Evolutionary conservation across 257 asterid species (phyloP), one percentile per base, ranked within the genome.

Genomic region (Nicotiana tabacum): DNA sequence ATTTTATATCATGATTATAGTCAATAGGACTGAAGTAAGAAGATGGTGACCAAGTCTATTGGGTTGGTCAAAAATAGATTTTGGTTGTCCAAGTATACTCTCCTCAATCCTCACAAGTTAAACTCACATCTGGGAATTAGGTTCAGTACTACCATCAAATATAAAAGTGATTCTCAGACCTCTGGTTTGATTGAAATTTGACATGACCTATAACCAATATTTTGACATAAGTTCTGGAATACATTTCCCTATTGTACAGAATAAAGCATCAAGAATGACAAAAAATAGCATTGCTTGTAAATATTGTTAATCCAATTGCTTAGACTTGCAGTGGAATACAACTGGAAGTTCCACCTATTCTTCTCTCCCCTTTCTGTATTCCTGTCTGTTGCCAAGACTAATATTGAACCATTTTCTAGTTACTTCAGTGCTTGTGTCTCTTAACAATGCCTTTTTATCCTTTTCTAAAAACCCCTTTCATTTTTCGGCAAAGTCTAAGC

Each of bases 1-100:
- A 88, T 81, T 81, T 83, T 62, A 29, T 57, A 64, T 85, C 27
- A 62, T 72, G 53, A 68, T 3, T 77, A 4, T 65, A 9, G 60
- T 81, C 32, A 48, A 33, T 77, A 77, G 39, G 10, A n/a, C 39
- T 51, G 30, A 48, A 46, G 66, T 46, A 7, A 11, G 58, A 53
- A 53, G 27, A 58, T 58, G 70, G 70, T 5, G 43, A 24, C 32
- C 2, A 64, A 29, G 37, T 29, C 35, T 5, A 65, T 32, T 32
- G 29, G 35, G 80, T 7, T 76, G 80, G 46, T 55, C 80, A 27
- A 51, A 51, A 13, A 1, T 0, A 12, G 1, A 0, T 12, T 27
- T 27, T 51, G 4, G 64, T 43, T 13, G 80, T 76, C 64, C 64
- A 76, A 51, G 64, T 72, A 72, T 72, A 13, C 30, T 72, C 79